phyloP scores from a whole-genome alignment of 495 filamentous ascomycete species.

The Pyrenopolyporus hunteri region DNA sequence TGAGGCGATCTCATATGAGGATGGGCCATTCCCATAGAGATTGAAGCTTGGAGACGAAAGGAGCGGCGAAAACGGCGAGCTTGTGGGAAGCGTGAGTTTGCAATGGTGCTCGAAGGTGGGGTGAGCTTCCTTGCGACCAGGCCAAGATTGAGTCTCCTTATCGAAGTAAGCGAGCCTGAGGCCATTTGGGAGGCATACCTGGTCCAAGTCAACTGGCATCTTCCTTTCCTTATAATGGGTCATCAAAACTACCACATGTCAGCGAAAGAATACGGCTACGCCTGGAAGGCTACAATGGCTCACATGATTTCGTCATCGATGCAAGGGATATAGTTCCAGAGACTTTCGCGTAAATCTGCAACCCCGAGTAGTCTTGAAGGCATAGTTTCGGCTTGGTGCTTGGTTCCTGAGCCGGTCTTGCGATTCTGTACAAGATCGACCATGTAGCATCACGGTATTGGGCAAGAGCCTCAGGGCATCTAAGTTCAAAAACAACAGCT shows the following conservation, averaged over 20 bases:
- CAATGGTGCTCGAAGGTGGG: conserved; percentile 51
- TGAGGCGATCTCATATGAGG: conserved; percentile 61
- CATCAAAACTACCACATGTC: conserved; percentile 23
- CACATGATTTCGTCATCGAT: conserved; percentile 45
- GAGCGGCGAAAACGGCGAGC: conserved; percentile 41
- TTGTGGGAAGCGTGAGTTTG: conserved; percentile 37
- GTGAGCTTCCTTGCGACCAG: conserved; percentile 19
- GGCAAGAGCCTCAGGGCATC: conserved; percentile 43
- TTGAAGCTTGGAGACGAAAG: conserved; percentile 23
- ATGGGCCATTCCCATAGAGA: conserved; percentile 46
- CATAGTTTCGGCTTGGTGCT: conserved; percentile 26
- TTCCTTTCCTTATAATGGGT: conserved; percentile 45
- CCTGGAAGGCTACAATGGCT: conserved; percentile 12
- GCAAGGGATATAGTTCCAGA: conserved; percentile 35
- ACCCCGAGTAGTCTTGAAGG: conserved; percentile 36
- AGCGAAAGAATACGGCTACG: not conserved
- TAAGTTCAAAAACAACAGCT: conserved; percentile 53
- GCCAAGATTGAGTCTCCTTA: conserved; percentile 40
- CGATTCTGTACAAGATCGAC: conserved; percentile 40
- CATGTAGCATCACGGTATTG: conserved; percentile 55
- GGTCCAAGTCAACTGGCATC: conserved; percentile 42
- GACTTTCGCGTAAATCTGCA: conserved; percentile 18
- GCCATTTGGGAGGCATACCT: conserved; percentile 41
- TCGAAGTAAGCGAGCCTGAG: conserved; percentile 41
- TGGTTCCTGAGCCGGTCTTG: conserved; percentile 1